Evolutionary conservation across 208 protist genomes (phyloP).

Genomic region (Leishmania braziliensis): DNA sequence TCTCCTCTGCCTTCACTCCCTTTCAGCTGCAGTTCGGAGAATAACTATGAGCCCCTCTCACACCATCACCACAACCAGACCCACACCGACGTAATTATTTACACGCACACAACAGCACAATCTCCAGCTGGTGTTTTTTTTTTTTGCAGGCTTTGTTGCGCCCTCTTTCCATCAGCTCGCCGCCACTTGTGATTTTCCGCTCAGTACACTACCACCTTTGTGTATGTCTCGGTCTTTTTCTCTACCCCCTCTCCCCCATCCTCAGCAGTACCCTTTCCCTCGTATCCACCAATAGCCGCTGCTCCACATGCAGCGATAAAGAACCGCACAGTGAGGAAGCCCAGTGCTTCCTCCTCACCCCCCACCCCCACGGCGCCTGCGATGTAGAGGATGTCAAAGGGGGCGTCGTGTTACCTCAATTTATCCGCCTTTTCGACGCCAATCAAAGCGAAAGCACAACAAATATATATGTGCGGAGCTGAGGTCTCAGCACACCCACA

Average conservation of each 20-base stretch:
- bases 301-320: constrained; percentile 16
- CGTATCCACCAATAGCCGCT: constrained; percentile 4
- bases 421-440: not conserved
- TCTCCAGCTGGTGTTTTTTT: not conserved
- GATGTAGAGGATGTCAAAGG: constrained; percentile 13
- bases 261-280: not conserved
- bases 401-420: not conserved
- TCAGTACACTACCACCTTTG: not conserved
- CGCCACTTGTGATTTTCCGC: not conserved
- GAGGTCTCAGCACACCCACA: not conserved
- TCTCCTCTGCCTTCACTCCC: not conserved
- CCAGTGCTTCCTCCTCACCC: not conserved
- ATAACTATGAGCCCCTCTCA: not conserved
- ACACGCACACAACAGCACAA: not conserved
- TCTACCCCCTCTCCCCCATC: not conserved
- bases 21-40: not conserved
- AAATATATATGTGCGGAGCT: not conserved
- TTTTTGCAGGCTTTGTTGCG: not conserved
- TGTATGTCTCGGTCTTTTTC: not conserved
- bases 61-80: not conserved
- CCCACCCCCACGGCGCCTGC: constrained; percentile 23
- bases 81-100: not conserved
- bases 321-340: constrained; percentile 33
- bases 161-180: too few species aligned
- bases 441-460: not conserved